Conservation (phyloP, 2,329 filamentous ascomycete genomes). For the Periconia sp. region DNA sequence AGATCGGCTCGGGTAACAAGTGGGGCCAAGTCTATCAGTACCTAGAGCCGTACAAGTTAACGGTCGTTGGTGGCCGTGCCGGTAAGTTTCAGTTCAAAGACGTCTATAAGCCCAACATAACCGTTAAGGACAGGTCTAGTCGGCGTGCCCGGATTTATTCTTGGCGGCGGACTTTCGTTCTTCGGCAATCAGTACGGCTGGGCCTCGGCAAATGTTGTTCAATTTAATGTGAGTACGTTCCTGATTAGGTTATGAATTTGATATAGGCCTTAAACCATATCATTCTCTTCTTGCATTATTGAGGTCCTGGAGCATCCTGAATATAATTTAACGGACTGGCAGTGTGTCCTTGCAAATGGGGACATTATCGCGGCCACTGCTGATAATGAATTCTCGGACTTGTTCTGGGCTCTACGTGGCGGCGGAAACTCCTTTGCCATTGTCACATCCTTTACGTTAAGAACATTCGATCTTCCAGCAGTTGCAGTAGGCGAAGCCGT, state of each 20-base stretch:
- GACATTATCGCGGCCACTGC: slow-evolving; percentile 24
- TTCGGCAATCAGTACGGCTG: slow-evolving; percentile 17
- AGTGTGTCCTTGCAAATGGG: slow-evolving; percentile 31
- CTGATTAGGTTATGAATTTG: slow-evolving; percentile 15
- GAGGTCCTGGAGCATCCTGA: no score
- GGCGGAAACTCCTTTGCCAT: slow-evolving; percentile 27
- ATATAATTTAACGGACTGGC: slow-evolving; percentile 18
- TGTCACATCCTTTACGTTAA: slow-evolving; percentile 20
- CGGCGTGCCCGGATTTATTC: slow-evolving; percentile 34
- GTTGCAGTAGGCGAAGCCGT: no score
- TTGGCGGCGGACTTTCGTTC: slow-evolving; percentile 28
- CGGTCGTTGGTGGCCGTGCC: slow-evolving; percentile 32
- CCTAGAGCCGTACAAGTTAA: slow-evolving; percentile 24
- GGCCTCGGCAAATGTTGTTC: no score
- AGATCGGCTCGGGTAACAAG: slow-evolving; percentile 32
- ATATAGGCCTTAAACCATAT: no score
- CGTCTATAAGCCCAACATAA: no score
- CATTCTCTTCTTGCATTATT: no score
- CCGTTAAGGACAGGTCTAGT: slow-evolving; percentile 32
- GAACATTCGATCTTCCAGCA: no score
- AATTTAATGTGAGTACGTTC: no score
- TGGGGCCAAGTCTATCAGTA: slow-evolving; percentile 37
- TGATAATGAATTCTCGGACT: slow-evolving; percentile 24
- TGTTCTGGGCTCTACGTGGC: slow-evolving; percentile 38
- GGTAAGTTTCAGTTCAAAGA: no score